A percentile compares a stretch with the other conserved stretches of the same genome.
Conservation (phyloP, 441 rosid genomes). For the Adansonia madagascariensis region DNA sequence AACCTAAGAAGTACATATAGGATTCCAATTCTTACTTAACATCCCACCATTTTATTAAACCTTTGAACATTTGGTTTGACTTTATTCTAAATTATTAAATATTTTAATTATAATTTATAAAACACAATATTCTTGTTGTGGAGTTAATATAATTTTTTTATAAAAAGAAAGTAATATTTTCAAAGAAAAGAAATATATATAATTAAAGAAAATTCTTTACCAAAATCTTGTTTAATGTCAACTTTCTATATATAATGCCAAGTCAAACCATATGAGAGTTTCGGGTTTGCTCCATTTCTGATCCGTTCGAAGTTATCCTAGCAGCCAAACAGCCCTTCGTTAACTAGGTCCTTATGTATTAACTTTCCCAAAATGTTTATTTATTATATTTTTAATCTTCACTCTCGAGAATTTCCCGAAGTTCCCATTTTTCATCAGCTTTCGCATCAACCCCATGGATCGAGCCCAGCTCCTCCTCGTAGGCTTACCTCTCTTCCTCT, state of each 20-base stretch:
- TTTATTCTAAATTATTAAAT: too few relatives aligned
- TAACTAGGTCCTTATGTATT: neutral
- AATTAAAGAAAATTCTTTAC: too few relatives aligned
- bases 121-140: too few relatives aligned
- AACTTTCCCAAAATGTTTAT: neutral
- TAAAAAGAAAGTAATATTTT: too few relatives aligned
- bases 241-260: too few relatives aligned
- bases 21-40: neutral
- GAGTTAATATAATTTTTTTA: too few relatives aligned
- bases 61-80: too few relatives aligned
- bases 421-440: neutral
- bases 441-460: conserved; percentile 48
- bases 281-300: neutral
- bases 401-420: neutral
- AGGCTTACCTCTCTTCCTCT: conserved; percentile 65
- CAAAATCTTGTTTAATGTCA: too few relatives aligned
- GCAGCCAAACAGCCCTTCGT: neutral
- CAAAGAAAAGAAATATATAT: too few relatives aligned
- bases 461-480: conserved; percentile 60
- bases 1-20: too few relatives aligned
- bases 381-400: neutral
- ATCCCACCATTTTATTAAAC: too few relatives aligned
- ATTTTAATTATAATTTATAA: too few relatives aligned
- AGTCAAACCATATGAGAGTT: neutral
- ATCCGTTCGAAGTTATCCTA: neutral